Conservation (phyloP, 1,284 basidiomycete genomes). For the Naganishia sp. region DNA sequence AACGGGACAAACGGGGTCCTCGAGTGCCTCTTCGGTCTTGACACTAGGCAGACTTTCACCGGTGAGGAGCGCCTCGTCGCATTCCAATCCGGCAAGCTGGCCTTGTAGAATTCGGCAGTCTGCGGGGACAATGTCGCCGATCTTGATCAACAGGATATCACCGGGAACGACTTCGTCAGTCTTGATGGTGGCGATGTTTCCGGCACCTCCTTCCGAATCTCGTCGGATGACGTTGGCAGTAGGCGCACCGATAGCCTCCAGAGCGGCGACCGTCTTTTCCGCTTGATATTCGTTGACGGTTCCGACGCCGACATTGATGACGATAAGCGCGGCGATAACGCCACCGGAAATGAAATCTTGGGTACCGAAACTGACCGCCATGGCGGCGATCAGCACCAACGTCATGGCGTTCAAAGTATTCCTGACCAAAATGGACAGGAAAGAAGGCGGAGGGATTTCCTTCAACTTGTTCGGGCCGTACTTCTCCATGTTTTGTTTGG, state of each 20-base stretch:
- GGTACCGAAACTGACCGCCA: conserved; percentile 65
- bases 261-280: conserved; percentile 55
- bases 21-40: conserved; percentile 58
- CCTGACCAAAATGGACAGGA: conserved; percentile 24
- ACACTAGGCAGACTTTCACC: conserved; percentile 70
- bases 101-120: conserved; percentile 59
- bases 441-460: conserved; percentile 48
- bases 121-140: conserved; percentile 65
- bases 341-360: conserved; percentile 66
- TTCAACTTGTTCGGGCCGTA: conserved; percentile 55
- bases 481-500: conserved; percentile 4
- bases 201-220: conserved; percentile 35
- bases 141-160: conserved; percentile 62
- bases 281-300: conserved; percentile 54
- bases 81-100: conserved; percentile 58
- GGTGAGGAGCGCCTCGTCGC: conserved; percentile 69
- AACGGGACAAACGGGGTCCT: conserved; percentile 56
- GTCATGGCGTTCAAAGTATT: conserved; percentile 66
- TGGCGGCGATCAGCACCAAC: conserved; percentile 67
- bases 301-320: conserved; percentile 59
- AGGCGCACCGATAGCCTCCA: conserved; percentile 58
- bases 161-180: conserved; percentile 65
- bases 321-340: conserved; percentile 65
- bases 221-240: conserved; percentile 63
- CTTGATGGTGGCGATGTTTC: conserved; percentile 59